A percentile compares a stretch with the other conserved stretches of the same genome.
phyloP scores from a whole-genome alignment of 1,139 yeast genomes.

The Candida sanyaensis region DNA sequence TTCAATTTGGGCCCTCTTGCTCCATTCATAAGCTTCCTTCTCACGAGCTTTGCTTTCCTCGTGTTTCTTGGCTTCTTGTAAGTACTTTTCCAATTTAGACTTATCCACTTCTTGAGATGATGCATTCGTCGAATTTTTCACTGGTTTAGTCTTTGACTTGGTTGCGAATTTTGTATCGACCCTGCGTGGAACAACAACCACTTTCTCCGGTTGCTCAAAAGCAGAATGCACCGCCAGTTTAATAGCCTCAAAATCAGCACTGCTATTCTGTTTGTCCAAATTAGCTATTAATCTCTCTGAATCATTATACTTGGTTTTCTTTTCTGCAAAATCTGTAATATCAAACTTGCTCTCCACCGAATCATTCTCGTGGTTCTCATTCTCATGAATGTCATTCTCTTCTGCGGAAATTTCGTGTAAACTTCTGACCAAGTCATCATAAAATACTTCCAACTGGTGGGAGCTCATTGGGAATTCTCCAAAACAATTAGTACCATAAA shows the following conservation, averaged over 20 bases:
- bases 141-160: not conserved
- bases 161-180: not conserved
- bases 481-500: constrained; percentile 16
- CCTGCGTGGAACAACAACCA: constrained; percentile 2
- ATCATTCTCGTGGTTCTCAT: not conserved
- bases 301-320: constrained; percentile 20
- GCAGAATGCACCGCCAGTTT: constrained; percentile 7
- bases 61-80: constrained; percentile 44
- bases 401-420: constrained; percentile 13
- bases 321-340: constrained; percentile 23
- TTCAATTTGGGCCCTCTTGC: constrained; percentile 29
- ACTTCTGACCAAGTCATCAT: constrained; percentile 22
- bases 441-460: constrained; percentile 17
- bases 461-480: constrained; percentile 9
- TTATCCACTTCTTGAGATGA: constrained; percentile 14
- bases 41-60: constrained; percentile 51
- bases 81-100: constrained; percentile 34
- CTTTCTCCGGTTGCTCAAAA: constrained; percentile 3
- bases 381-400: not conserved
- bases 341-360: constrained; percentile 18
- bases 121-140: not conserved
- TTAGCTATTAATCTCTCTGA: constrained; percentile 22
- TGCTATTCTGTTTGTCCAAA: constrained; percentile 12
- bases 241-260: constrained; percentile 10
- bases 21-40: constrained; percentile 57